Percentiles rank a stretch among this genome's conserved stretches.
These are phyloP conservation scores for Globisporangium splendens DNA, from an alignment of 352 stramenopile species.

Conservation along the genomic window DNA sequence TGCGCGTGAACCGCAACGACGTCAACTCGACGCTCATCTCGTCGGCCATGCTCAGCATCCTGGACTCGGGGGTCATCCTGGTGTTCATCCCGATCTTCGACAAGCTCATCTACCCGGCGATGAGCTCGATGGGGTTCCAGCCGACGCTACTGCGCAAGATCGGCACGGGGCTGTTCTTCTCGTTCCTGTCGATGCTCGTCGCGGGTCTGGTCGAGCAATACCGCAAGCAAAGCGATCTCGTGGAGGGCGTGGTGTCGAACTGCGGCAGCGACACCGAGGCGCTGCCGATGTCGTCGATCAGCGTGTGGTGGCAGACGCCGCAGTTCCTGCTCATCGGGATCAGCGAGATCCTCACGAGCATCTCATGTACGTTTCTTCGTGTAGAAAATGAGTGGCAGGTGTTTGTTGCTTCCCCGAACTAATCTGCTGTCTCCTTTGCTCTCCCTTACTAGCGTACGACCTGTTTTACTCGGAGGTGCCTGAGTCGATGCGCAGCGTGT, in stretches of 20 bases:
- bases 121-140: slow-evolving; percentile 60
- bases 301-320: slow-evolving; percentile 89
- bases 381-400: too few relatives aligned
- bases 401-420: too few relatives aligned
- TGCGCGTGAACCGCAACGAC: slow-evolving; percentile 48
- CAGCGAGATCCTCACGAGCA: slow-evolving; percentile 88
- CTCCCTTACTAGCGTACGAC: slow-evolving; percentile 57
- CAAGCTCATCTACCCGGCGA: slow-evolving; percentile 69
- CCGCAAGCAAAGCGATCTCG: slow-evolving; percentile 51
- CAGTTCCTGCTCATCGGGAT: slow-evolving; percentile 89
- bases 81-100: slow-evolving; percentile 91
- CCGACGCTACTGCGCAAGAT: slow-evolving; percentile 87
- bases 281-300: slow-evolving; percentile 77
- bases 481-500: slow-evolving; percentile 89
- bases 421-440: not conserved
- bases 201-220: slow-evolving; percentile 68
- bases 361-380: slow-evolving; percentile 57
- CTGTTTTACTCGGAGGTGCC: slow-evolving; percentile 93
- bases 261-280: slow-evolving; percentile 62
- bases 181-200: slow-evolving; percentile 69
- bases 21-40: slow-evolving; percentile 60
- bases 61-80: slow-evolving; percentile 88
- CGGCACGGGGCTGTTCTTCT: slow-evolving; percentile 79
- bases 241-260: slow-evolving; percentile 58
- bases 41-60: slow-evolving; percentile 81